Percentiles rank a stretch among this genome's conserved stretches.
Evolutionary conservation across 148 eudicot genomes (phyloP).

Genomic region (Gaultheria prostrata): DNA sequence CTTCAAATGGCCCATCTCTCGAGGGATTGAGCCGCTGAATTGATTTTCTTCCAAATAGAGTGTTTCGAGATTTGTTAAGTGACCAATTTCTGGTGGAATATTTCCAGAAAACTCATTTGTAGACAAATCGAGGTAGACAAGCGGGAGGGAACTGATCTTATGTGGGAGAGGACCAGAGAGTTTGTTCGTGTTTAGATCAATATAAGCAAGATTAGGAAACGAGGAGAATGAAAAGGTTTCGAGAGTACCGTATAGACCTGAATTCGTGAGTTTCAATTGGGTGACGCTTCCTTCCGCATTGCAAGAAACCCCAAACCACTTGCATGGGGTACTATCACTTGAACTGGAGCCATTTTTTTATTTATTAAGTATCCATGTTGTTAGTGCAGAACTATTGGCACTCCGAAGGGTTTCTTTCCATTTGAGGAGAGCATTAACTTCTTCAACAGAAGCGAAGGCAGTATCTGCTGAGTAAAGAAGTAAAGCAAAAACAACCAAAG

Average conservation of each 20-base stretch:
- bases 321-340: slow-evolving; percentile 25
- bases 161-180: slow-evolving; percentile 23
- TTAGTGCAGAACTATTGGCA: slow-evolving; percentile 25
- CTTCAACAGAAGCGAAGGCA: slow-evolving; percentile 21
- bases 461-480: not conserved
- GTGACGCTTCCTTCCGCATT: slow-evolving; percentile 25
- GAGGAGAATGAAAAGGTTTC: slow-evolving; percentile 30
- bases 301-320: slow-evolving; percentile 45
- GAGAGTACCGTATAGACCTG: slow-evolving; percentile 17
- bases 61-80: not conserved
- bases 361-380: slow-evolving; percentile 34
- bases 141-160: slow-evolving; percentile 8
- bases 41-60: not conserved
- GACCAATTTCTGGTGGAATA: slow-evolving; percentile 12
- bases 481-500: not conserved
- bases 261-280: slow-evolving; percentile 29
- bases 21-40: not conserved
- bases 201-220: slow-evolving; percentile 25
- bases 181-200: slow-evolving; percentile 38
- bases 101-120: not conserved
- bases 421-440: slow-evolving; percentile 30
- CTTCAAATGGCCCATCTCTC: not conserved
- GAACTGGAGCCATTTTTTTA: slow-evolving; percentile 13
- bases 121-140: slow-evolving; percentile 6
- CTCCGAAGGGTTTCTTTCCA: slow-evolving; percentile 29